Percentiles rank a stretch among this genome's conserved stretches.
Evolutionary conservation across 192 early-diverging fungal species (phyloP).

Genomic region (Pilaira anomala): DNA sequence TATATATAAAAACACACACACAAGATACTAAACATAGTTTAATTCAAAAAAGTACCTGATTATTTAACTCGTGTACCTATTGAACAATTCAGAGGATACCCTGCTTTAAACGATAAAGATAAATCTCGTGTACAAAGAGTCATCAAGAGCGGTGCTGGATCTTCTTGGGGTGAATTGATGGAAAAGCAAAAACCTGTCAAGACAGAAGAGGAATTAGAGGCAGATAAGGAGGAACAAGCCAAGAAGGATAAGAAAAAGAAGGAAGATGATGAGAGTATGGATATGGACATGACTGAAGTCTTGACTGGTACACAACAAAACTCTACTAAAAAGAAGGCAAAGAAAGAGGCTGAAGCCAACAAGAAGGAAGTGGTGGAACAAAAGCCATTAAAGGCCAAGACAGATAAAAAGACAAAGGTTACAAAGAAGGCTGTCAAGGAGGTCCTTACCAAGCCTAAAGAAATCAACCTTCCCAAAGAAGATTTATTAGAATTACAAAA

Average conservation of each 20-base stretch:
- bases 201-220: constrained; percentile 4
- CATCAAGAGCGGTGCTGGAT: constrained; percentile 39
- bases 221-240: constrained; percentile 3
- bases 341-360: neutral
- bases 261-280: constrained; percentile 6
- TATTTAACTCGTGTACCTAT: constrained; percentile 44
- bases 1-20: too few species aligned
- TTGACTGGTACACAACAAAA: constrained; percentile 23
- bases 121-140: constrained; percentile 39
- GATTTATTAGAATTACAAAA: constrained; percentile 21
- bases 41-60: constrained; percentile 37
- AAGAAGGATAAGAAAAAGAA: constrained; percentile 26
- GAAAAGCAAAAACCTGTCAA: constrained; percentile 4
- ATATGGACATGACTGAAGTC: constrained; percentile 18
- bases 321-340: constrained; percentile 1
- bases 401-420: constrained; percentile 2
- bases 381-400: neutral
- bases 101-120: constrained; percentile 42
- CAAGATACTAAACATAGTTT: too few species aligned
- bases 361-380: neutral
- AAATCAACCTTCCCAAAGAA: constrained; percentile 15
- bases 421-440: constrained; percentile 12
- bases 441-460: neutral
- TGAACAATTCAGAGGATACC: constrained; percentile 47
- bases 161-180: constrained; percentile 25